Evolutionary conservation across 2,329 filamentous ascomycete species (phyloP).

Genomic region (Trichophyton verrucosum): DNA sequence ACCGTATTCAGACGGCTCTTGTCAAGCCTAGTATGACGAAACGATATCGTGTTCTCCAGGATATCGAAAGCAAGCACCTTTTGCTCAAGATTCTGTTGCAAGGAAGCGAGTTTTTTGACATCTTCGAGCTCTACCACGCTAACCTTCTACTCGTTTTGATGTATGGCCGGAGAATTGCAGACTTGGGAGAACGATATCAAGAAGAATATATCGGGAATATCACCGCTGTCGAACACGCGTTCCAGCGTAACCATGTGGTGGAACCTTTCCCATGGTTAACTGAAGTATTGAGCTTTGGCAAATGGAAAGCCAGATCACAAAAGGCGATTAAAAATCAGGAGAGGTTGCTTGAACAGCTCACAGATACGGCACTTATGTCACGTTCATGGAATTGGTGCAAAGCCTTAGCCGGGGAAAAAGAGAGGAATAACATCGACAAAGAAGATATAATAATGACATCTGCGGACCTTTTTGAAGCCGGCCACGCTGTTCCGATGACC

Average conservation of each 20-base stretch:
- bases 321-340: background rate
- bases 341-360: background rate
- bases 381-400: constrained; percentile 5
- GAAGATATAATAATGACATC: background rate
- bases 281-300: background rate
- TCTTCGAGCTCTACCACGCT: constrained; percentile 7
- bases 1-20: constrained; percentile 9
- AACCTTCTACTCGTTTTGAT: constrained; percentile 12
- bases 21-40: constrained; percentile 4
- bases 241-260: background rate
- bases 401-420: background rate
- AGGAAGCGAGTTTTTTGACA: constrained; percentile 6
- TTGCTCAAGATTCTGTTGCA: constrained; percentile 11
- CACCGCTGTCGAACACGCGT: background rate
- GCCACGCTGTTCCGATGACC: background rate
- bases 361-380: background rate
- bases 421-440: background rate
- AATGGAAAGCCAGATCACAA: background rate
- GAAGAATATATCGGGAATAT: background rate
- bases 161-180: constrained; percentile 12
- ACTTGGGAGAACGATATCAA: background rate
- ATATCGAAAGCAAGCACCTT: constrained; percentile 12
- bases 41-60: constrained; percentile 12
- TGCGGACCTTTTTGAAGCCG: background rate
- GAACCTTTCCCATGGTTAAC: background rate